These are phyloP conservation scores for Neurospora sp. DNA, from an alignment of 495 filamentous ascomycete species.

Conservation along the genomic window DNA sequence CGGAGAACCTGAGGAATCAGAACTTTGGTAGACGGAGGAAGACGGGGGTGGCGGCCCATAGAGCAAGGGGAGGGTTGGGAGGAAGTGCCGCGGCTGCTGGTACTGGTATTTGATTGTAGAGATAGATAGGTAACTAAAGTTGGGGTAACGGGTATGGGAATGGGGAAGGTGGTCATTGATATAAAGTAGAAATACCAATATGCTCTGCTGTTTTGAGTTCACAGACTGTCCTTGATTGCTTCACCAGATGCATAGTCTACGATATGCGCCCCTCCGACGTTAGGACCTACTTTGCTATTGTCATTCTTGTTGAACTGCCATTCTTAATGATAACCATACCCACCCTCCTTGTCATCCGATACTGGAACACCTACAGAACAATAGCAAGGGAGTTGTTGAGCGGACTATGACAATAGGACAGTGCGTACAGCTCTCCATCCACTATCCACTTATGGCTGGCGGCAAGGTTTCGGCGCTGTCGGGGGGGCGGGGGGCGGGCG, in stretches of 20 bases:
- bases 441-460: neutral
- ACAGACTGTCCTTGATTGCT: neutral
- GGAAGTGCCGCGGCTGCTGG: neutral
- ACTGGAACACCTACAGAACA: neutral
- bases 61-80: neutral
- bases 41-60: neutral
- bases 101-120: neutral
- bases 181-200: neutral
- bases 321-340: neutral
- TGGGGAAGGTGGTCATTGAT: neutral
- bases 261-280: neutral
- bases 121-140: neutral
- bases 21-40: constrained; percentile 23
- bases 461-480: neutral
- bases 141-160: neutral
- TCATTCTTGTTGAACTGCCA: neutral
- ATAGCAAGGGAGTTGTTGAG: neutral
- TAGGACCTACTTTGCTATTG: neutral
- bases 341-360: neutral
- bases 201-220: neutral
- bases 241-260: neutral
- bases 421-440: neutral
- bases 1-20: constrained; percentile 20
- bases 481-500: neutral
- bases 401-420: neutral